Conservation (phyloP, 495 filamentous ascomycete species). For the Penicillium lividum region DNA sequence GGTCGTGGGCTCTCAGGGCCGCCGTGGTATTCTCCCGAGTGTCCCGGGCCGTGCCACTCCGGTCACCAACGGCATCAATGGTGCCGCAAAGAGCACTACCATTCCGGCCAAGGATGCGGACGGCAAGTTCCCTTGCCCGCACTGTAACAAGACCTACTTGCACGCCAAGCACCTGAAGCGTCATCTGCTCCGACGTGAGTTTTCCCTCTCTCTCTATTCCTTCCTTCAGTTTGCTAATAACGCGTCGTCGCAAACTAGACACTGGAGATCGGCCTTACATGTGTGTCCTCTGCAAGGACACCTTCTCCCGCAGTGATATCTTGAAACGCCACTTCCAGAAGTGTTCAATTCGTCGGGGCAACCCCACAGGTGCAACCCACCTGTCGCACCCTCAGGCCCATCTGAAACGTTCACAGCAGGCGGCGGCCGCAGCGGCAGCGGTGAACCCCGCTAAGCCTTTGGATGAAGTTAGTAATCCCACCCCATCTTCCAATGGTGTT, state of each 20-base stretch:
- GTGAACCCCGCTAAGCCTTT: constrained; percentile 56
- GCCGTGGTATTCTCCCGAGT: constrained; percentile 86
- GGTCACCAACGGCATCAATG: constrained; percentile 57
- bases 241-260: constrained; percentile 53
- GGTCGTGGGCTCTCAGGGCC: constrained; percentile 89
- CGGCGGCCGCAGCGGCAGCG: constrained; percentile 48
- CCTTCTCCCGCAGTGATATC: constrained; percentile 98
- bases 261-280: constrained; percentile 96
- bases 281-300: constrained; percentile 95
- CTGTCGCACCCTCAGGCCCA: constrained; percentile 88
- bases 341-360: constrained; percentile 91
- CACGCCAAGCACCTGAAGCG: constrained; percentile 97
- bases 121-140: constrained; percentile 94
- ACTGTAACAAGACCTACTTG: constrained; percentile 96
- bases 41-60: constrained; percentile 76
- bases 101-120: constrained; percentile 92
- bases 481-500: constrained; percentile 45
- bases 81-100: constrained; percentile 68
- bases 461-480: constrained; percentile 51
- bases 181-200: constrained; percentile 92
- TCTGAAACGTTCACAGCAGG: constrained; percentile 68
- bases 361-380: constrained; percentile 89
- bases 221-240: constrained; percentile 10
- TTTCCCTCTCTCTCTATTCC: constrained; percentile 4
- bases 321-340: constrained; percentile 98